Conservation (phyloP, 2,329 filamentous ascomycete genomes). For the Colletotrichum lupini region DNA sequence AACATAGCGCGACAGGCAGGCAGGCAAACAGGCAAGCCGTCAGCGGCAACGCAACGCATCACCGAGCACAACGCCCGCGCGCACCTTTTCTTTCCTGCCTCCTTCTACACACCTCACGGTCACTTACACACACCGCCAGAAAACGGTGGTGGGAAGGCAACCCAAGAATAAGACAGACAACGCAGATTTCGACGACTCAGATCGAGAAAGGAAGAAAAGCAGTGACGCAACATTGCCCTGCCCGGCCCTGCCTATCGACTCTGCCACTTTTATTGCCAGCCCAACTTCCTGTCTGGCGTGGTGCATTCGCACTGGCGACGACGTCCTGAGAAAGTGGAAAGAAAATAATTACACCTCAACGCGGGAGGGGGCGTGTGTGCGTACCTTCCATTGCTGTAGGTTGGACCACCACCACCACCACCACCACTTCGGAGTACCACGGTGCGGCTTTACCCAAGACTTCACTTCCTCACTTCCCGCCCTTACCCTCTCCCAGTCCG, state of each 20-base stretch:
- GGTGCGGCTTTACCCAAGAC: not conserved
- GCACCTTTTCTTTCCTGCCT: not conserved
- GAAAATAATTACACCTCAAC: not conserved
- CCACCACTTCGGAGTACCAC: too few relatives aligned
- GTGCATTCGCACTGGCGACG: not conserved
- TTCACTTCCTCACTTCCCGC: not conserved
- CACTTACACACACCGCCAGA: slow-evolving; percentile 5
- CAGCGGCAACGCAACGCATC: slow-evolving; percentile 1
- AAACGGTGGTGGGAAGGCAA: not conserved
- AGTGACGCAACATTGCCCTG: not conserved
- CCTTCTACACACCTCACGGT: not conserved
- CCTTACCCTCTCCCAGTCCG: not conserved
- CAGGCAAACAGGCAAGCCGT: not conserved
- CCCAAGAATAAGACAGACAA: not conserved
- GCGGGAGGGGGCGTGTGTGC: slow-evolving; percentile 15
- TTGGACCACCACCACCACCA: not conserved
- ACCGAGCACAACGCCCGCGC: not conserved
- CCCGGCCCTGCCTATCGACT: slow-evolving; percentile 16
- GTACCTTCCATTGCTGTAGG: not conserved
- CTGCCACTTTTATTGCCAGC: not conserved
- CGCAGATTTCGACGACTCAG: not conserved
- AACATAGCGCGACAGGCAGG: not conserved
- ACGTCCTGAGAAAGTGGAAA: slow-evolving; percentile 16
- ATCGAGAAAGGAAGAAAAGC: not conserved
- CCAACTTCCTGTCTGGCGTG: not conserved